These are phyloP conservation scores for Zea luxurians DNA, from an alignment of 176 grass and related monocot genomes.

Conservation along the genomic window DNA sequence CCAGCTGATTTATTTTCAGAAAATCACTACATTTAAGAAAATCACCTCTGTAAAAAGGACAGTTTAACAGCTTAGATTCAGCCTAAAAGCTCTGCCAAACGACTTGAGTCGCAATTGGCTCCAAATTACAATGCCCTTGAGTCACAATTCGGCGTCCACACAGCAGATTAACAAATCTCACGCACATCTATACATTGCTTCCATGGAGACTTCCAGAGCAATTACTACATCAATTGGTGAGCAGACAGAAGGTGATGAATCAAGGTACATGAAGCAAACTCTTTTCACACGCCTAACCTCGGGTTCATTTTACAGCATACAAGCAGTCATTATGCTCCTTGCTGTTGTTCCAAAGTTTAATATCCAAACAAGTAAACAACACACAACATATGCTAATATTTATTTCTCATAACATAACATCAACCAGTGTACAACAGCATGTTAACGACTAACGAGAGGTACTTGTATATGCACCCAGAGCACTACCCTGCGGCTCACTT, in stretches of 20 bases:
- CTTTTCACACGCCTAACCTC: conserved; percentile 18
- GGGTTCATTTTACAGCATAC: conserved; percentile 2
- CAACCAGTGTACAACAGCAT: conserved; percentile 35
- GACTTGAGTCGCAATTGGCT: background rate
- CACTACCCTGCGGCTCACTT: conserved; percentile 15
- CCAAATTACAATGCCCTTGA: background rate
- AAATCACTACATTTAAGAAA: background rate
- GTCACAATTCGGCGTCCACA: background rate
- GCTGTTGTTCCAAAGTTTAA: background rate
- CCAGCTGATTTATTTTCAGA: background rate
- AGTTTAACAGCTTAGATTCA: too few relatives aligned
- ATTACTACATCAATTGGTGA: background rate
- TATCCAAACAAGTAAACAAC: background rate
- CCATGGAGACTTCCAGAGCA: conserved; percentile 3
- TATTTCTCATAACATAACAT: conserved; percentile 27
- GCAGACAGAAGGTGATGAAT: conserved; percentile 9
- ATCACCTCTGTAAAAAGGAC: background rate
- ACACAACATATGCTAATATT: background rate
- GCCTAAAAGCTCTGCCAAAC: too few relatives aligned
- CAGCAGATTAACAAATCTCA: background rate
- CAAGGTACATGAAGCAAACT: conserved; percentile 13
- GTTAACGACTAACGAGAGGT: background rate
- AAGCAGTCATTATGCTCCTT: conserved; percentile 4
- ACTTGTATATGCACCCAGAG: conserved; percentile 41
- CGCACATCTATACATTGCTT: background rate